Conservation (phyloP, 768 basidiomycete genomes). For the Leucocoprinus birnbaumii region DNA sequence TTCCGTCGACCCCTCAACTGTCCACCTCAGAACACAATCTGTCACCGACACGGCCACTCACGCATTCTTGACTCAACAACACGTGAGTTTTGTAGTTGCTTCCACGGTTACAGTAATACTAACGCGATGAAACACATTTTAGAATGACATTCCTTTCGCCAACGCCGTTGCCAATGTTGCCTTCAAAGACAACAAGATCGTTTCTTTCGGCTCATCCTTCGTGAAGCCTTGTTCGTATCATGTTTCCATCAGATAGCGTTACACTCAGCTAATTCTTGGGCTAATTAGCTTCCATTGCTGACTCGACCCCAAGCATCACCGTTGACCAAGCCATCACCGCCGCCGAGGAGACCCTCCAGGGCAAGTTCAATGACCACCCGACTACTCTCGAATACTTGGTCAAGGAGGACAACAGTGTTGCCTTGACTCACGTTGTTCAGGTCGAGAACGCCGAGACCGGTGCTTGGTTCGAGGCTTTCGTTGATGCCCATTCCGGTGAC, state of each 20-base stretch:
- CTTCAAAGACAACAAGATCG: constrained; percentile 27
- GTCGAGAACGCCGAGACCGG: constrained; percentile 30
- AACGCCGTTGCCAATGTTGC: constrained; percentile 39
- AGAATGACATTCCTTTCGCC: constrained; percentile 32
- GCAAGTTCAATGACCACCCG: constrained; percentile 33
- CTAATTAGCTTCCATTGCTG: constrained; percentile 26
- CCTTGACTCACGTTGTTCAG: constrained; percentile 39
- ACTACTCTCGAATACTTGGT: constrained; percentile 42
- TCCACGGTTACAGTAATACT: no score
- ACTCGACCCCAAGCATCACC: constrained; percentile 35
- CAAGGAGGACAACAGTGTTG: constrained; percentile 32
- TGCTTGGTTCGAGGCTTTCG: constrained; percentile 56
- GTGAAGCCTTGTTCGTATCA: constrained; percentile 21
- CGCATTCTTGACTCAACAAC: constrained; percentile 30
- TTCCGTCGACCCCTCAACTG: constrained; percentile 19
- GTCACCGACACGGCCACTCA: constrained; percentile 15
- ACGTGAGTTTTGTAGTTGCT: no score
- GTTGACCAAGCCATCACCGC: constrained; percentile 30
- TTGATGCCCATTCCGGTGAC: constrained; percentile 51
- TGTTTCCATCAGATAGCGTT: constrained; percentile 24
- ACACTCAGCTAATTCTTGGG: constrained; percentile 30
- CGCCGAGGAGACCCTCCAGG: constrained; percentile 34
- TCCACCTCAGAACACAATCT: constrained; percentile 21
- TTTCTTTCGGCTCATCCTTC: constrained; percentile 31
- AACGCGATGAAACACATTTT: neutral